Percentiles rank a stretch among this genome's conserved stretches.
These are phyloP conservation scores for Psidium friedrichsthalianum DNA, from an alignment of 345 rosid genomes.

Conservation along the genomic window DNA sequence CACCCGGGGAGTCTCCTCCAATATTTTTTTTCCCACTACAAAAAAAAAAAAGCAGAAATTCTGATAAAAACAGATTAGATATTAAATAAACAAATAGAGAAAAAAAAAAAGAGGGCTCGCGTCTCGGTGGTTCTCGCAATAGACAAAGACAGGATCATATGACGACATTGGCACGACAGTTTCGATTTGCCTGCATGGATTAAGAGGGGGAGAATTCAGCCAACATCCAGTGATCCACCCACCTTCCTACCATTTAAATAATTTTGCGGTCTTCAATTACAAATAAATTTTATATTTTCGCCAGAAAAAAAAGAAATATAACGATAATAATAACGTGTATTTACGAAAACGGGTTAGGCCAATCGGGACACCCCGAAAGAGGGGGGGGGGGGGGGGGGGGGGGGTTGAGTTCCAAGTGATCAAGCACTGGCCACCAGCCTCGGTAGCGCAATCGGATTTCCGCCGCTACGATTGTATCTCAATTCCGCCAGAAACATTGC, in stretches of 20 bases:
- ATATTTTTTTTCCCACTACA: neutral
- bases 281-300: neutral
- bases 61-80: neutral
- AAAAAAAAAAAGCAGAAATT: neutral
- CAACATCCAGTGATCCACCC: neutral
- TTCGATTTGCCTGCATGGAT: neutral
- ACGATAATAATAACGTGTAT: too few relatives aligned
- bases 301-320: too few relatives aligned
- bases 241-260: neutral
- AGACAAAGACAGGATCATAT: neutral
- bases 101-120: neutral
- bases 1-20: neutral
- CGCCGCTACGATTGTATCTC: neutral
- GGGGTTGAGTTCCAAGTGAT: neutral
- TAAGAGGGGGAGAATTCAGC: neutral
- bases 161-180: neutral
- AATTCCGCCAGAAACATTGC: neutral
- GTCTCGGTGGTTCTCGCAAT: neutral
- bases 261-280: neutral
- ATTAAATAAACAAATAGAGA: neutral
- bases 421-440: neutral
- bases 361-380: neutral
- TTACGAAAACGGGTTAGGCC: neutral
- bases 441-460: neutral
- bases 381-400: too few relatives aligned